Evolutionary conservation across 2,329 filamentous ascomycete genomes (phyloP), one percentile per base, ranked within the genome.

Genomic region (Paecilomyces niveus): DNA sequence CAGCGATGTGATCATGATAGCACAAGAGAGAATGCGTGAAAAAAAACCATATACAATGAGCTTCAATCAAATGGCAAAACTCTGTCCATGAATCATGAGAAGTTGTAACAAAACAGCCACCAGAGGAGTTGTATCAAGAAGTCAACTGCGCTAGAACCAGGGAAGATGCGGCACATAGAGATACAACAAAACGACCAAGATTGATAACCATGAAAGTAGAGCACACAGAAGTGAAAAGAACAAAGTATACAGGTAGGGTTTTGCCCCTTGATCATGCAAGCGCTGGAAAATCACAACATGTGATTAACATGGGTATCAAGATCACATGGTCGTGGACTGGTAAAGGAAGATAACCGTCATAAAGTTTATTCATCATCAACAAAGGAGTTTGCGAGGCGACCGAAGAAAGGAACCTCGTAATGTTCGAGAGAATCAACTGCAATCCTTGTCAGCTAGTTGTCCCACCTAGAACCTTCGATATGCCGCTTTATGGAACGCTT

Each of bases 341-440:
- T 13, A 29, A 26, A 55, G 31, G 21, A 49, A 52, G 56, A 31
- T 32, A 58, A 35, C 52, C 55, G 15, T 55, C 61, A 57, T 56
- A 32, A 21, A 31, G 22, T 29, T 75, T 69, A 88, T 73, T 97
- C 94, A 70, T 96, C 90, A 68, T 97, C 93, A 58, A 97, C 82
- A 70, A 97, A 93, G 26, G 89, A 89, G 74, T 88, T 96, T 51
- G 94, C 94, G 65, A 97, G 78, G 50, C 81, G 81, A 3, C 94
- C 94, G 68, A 97, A 88, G 68, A 96, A 85, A 0, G 93, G 93
- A 1, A 97, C 82, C 74, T 97, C 92, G 62, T 87, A 95, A 71
- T 93, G 78, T 58, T 82, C 77, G 55, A 87, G 76, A 1, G 81
- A 85, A 62, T 87, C 84, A 55, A 86, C 84, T 87, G 45, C n/a